These are phyloP conservation scores for Phoma herbarum DNA, from an alignment of 2,329 filamentous ascomycete species.

Conservation along the genomic window DNA sequence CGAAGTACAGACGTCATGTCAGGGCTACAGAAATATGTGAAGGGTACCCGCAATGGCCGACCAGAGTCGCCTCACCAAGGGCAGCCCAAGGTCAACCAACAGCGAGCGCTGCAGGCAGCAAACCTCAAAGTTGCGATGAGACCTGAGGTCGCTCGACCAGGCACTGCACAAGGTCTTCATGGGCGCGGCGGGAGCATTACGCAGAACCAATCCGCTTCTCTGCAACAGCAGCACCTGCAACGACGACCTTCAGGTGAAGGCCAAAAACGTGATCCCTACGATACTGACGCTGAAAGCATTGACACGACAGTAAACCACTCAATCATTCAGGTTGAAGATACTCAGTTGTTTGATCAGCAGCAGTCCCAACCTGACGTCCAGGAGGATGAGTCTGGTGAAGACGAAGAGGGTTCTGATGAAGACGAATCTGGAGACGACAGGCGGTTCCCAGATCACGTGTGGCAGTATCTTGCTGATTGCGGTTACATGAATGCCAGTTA, in stretches of 20 bases:
- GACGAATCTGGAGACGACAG: not conserved
- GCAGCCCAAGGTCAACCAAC: constrained; percentile 13
- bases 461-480: constrained; percentile 6
- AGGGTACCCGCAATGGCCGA: constrained; percentile 16
- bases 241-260: constrained; percentile 26
- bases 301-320: constrained; percentile 46
- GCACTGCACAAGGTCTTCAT: constrained; percentile 10
- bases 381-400: constrained; percentile 15
- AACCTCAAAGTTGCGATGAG: constrained; percentile 34
- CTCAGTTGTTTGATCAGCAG: constrained; percentile 19
- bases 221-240: constrained; percentile 30
- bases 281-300: constrained; percentile 51
- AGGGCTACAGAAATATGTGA: constrained; percentile 36
- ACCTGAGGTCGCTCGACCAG: constrained; percentile 22
- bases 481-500: constrained; percentile 4
- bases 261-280: constrained; percentile 39
- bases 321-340: constrained; percentile 30
- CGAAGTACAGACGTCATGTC: not conserved
- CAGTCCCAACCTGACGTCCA: not conserved
- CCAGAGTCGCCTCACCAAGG: constrained; percentile 11
- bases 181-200: constrained; percentile 20
- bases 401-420: constrained; percentile 23
- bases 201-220: constrained; percentile 23
- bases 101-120: constrained; percentile 30
- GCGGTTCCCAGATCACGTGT: not conserved